Evolutionary conservation across 257 asterid genomes (phyloP), one percentile per base, ranked within the genome.

Genomic region (Mentha longifolia): DNA sequence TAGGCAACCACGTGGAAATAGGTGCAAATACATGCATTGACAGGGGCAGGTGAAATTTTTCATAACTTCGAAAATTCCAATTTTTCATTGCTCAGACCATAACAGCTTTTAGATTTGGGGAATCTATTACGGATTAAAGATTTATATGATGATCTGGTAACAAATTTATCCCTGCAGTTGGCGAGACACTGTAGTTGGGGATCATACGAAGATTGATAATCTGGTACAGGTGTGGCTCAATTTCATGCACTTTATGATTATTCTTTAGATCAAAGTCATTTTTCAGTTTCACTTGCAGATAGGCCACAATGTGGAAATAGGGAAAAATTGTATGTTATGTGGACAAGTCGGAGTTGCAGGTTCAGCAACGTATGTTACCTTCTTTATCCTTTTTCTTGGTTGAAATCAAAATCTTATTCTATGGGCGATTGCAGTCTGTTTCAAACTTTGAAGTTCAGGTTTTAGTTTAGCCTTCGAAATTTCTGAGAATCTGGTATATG

Each of bases 261-360:
- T 58, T 77, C 19, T 60, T 50, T 13, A 10, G 28, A 50, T 45
- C 33, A 33, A 62, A 47, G 68, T 78, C 13, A 52, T 47, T 66
- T 68, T 17, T 16, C 14, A 70, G 73, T 60, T 81, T 74, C 57
- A 14, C 55, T 50, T 80, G 80, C 90, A 91, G 97, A 84, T 94
- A 64, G 99, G 88, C 65, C 99, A 94, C 89, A 94, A 94, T 61
- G 97, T 85, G 65, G 81, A 80, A 74, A 85, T 88, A 15, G 97
- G 97, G 66, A 78, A 82, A 69, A 85, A 71, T 79, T 90, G 97
- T 85, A 83, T 92, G 77, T 64, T 90, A 51, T 90, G 98, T 64
- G 98, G 98, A 68, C 99, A 89, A 84, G 97, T 82, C 67, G 99
- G 98, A 59, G 74, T 91, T 72, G 99, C 99, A 0, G 99, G 98